Evolutionary conservation across 352 stramenopile species (phyloP), one percentile per base, ranked within the genome.

Genomic region (Pythium phragmiticola): DNA sequence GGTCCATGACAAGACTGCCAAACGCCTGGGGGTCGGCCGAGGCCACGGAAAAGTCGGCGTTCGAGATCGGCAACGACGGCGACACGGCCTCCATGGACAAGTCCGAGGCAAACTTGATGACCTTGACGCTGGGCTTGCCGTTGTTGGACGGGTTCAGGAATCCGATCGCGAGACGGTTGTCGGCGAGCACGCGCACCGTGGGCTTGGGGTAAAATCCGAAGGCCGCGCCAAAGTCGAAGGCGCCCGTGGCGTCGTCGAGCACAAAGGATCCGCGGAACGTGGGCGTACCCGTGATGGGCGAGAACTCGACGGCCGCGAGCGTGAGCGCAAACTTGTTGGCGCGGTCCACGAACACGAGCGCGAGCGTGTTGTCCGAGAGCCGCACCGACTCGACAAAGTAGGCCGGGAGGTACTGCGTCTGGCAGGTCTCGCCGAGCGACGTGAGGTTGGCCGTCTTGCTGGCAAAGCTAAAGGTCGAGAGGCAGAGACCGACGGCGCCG

Each of bases 141-240:
- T 62, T 65, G 74, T 87, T 88, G 43, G 78, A 78, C 17, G 84
- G 80, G 78, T 93, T 93, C 19, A 93, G 46, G 77, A 93, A 93
- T 12, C 77, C 70, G 21, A 93, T 63, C 2, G 78, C 78, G 43
- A 93, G 53, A 57, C 73, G 77, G 74, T 79, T 74, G 73, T 84
- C 68, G 60, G 62, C 60, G 30, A 93, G 63, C 51, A 73, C 60
- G 46, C 77, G 77, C 37, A 93, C 52, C n/a, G 70, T 73, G 12
- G 84, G 84, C 47, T 84, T 88, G 28, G 84, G 84, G 70, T 78
- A 89, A 63, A 90, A 93, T 33, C 82, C 78, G 43, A 57, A 80
- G 9, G 72, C 57, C 14, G 75, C 82, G 43, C 84, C 84, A 56
- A 93, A 93, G 70, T 93, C 82, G 39, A 84, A 88, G 9, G 74